Evolutionary conservation across 225 moss, liverwort and hornwort species (phyloP).

Genomic region (Sphagnum tenellum): DNA sequence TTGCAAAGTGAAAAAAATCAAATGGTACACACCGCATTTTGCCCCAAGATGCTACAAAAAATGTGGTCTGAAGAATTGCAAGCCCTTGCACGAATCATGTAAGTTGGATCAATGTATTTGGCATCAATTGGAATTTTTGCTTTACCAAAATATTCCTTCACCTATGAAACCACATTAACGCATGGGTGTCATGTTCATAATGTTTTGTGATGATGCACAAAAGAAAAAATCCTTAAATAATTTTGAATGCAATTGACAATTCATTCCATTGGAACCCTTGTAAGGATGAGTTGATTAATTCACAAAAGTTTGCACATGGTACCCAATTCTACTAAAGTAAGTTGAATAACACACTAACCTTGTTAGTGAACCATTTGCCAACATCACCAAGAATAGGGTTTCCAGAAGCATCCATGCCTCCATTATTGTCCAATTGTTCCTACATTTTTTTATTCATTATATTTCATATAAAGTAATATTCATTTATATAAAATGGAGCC

Average conservation of each 20-base stretch:
- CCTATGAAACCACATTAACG: constrained; percentile 15
- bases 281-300: too few relatives aligned
- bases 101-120: constrained; percentile 91
- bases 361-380: constrained; percentile 77
- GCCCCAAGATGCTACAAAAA: constrained; percentile 83
- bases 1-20: too few relatives aligned
- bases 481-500: too few relatives aligned
- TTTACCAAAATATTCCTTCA: constrained; percentile 55
- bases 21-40: constrained; percentile 58
- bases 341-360: constrained; percentile 21
- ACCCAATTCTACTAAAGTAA: neutral
- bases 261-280: neutral
- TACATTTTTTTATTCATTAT: constrained; percentile 6
- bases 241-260: too few relatives aligned
- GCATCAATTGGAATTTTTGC: constrained; percentile 55
- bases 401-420: constrained; percentile 79
- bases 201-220: too few relatives aligned
- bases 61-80: constrained; percentile 89
- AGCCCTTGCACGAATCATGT: constrained; percentile 86
- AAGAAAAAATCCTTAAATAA: too few relatives aligned
- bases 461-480: too few relatives aligned
- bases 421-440: constrained; percentile 70
- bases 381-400: constrained; percentile 84
- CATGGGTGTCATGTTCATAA: too few relatives aligned
- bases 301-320: too few relatives aligned